phyloP scores from a whole-genome alignment of 495 filamentous ascomycete species.

The Polyplosphaeria fusca region DNA sequence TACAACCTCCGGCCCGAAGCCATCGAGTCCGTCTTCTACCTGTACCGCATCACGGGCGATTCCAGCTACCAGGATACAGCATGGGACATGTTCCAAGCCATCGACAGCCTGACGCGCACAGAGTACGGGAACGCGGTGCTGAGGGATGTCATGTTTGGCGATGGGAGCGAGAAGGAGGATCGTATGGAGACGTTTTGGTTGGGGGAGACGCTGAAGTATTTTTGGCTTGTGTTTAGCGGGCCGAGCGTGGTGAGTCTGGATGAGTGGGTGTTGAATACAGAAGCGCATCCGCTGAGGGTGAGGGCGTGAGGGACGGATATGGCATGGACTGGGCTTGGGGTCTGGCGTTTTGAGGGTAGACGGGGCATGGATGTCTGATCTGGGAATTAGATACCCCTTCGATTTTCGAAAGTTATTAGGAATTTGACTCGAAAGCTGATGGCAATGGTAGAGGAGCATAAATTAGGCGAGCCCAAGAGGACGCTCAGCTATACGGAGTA shows the following conservation, averaged over 20 bases:
- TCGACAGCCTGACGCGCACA: conserved; percentile 59
- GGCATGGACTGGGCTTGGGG: not conserved
- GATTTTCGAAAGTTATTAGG: too few relatives aligned
- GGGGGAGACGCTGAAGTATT: conserved; percentile 53
- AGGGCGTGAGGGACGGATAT: not conserved
- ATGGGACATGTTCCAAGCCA: conserved; percentile 72
- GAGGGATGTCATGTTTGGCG: conserved; percentile 49
- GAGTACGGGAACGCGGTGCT: conserved; percentile 59
- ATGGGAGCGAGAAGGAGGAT: conserved; percentile 26
- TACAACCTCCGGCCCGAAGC: conserved; percentile 63
- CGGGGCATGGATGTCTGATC: too few relatives aligned
- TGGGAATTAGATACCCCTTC: too few relatives aligned
- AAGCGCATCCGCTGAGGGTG: conserved; percentile 47
- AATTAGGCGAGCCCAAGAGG: too few relatives aligned
- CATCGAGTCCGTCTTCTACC: conserved; percentile 59
- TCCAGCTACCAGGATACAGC: conserved; percentile 60
- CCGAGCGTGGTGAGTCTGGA: conserved; percentile 50
- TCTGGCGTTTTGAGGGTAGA: too few relatives aligned
- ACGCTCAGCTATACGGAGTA: too few relatives aligned
- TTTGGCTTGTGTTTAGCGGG: conserved; percentile 51
- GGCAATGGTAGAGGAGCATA: too few relatives aligned
- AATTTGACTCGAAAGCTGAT: too few relatives aligned
- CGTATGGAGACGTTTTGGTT: conserved; percentile 49
- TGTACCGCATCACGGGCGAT: conserved; percentile 73
- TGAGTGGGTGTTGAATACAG: conserved; percentile 56